phyloP scores from a whole-genome alignment of 139 green algal genomes.

The Micromonas commoda region DNA sequence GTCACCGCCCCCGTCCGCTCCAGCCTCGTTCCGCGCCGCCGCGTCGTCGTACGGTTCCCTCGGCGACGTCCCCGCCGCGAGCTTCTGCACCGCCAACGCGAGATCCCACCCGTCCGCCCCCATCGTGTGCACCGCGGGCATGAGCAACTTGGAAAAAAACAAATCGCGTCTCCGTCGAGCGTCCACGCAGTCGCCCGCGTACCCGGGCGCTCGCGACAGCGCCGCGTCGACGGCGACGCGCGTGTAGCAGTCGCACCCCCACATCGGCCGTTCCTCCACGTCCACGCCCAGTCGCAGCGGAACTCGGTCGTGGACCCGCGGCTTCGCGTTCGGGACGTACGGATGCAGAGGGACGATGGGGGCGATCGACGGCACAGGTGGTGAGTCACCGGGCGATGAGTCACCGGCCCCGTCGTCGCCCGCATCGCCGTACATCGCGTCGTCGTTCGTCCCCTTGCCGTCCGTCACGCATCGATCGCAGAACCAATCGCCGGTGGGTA shows the following conservation, averaged over 20 bases:
- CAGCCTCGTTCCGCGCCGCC: background rate
- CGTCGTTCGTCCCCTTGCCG: background rate
- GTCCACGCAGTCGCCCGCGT: background rate
- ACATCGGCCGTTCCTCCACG: slow-evolving; percentile 11
- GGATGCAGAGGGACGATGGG: background rate
- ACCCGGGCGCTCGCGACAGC: background rate
- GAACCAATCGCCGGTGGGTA: background rate
- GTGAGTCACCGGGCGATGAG: background rate
- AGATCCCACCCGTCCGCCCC: slow-evolving; percentile 21
- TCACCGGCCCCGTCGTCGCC: background rate
- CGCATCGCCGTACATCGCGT: background rate
- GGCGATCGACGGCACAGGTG: background rate
- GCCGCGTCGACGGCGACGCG: background rate
- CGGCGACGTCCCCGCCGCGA: too few species aligned
- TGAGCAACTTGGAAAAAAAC: slow-evolving; percentile 4
- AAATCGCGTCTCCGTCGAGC: background rate
- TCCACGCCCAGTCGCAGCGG: slow-evolving; percentile 13
- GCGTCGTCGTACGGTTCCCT: too few species aligned
- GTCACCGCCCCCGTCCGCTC: background rate
- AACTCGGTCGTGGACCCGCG: background rate
- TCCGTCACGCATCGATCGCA: background rate
- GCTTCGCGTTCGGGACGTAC: background rate
- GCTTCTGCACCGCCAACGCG: background rate
- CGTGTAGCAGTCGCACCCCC: slow-evolving; percentile 28
- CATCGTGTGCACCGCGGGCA: slow-evolving; percentile 21